Evolutionary conservation across 2,329 filamentous ascomycete species (phyloP), one percentile per base, ranked within the genome.

Genomic region (Colletotrichum brevisporum): DNA sequence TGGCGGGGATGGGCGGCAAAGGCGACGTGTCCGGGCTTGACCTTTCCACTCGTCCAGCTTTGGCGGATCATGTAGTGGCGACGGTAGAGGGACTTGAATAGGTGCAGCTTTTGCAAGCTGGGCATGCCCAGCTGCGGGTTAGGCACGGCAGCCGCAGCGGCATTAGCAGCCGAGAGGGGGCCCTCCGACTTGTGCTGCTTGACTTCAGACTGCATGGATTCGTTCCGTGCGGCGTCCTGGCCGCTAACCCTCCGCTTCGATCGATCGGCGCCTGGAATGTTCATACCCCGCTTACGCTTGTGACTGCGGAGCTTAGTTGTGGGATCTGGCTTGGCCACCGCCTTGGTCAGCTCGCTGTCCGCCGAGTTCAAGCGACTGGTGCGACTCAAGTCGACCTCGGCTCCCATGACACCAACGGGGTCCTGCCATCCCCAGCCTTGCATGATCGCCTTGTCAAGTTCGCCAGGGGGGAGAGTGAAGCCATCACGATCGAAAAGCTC

Each of bases 361-460:
- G 84, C 84, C 5, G 84, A 86, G 5, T 84, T 86, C 60, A 89
- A 79, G 58, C 81, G 84, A 71, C 78, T 85, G 52, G 85, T 83
- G 71, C 85, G 80, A 78, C 93, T 94, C 56, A 98, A 81, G 77
- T 99, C 95, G 67, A 89, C 87, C 79, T 99, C 96, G 63, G 88
- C 94, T 26, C 92, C 94, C 61, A 93, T 88, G 4, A 86, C 80
- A 0, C 92, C 92, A 63, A 90, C 88, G 0, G 95, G 94, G 76
- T 95, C 94, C 78, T 99, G 96, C 94, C 96, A 99, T 15, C 95
- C 96, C 96, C 96, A 99, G 15, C 96, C 96, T 83, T 98, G 94
- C 50, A 86, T 84, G 63, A 98, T 94, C 36, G 96, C 95, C 74
- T 91, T 91, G 72, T 94, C 90, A 26, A 99, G 85, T 79, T 99